Base-by-base conservation (phyloP, 257 asterid species). In the Forsythia viridissima region DNA sequence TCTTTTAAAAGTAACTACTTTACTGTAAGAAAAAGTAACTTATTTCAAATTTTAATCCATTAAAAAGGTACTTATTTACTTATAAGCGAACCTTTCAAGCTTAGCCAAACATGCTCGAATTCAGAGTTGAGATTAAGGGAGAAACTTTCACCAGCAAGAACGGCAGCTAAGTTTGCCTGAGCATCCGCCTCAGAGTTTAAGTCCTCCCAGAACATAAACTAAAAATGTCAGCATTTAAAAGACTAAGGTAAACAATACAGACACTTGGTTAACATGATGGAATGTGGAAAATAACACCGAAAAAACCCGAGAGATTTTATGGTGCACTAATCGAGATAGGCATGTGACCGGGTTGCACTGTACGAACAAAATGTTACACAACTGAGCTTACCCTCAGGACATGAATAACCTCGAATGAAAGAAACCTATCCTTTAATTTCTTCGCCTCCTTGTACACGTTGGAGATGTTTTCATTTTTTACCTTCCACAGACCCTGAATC, bases 401-500 rank as follows among this genome's bases (percentile, higher is more conserved):
- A 66, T 92, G 97, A 72, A 84, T 81, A 79, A 94, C 90, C 80
- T 91, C 89, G 87, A 91, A 93, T 0, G 93, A 89, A n/a, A 71
- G 74, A 81, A 92, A 94, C 83, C 83, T 89, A 37, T 92, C 96
- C 92, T 89, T 94, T 88, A 94, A 81, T 75, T 85, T 89, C 76
- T 89, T 94, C 7, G 97, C 97, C 83, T 92, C 96, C 41, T 88
- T 90, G 36, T 52, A 91, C 87, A 90, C 82, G 84, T 80, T 39
- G 15, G 94, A 85, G 51, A 94, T 91, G 77, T 92, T 91, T 75
- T 89, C 93, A 85, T 91, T 92, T 88, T 90, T 94, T 71, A 93
- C 99, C 90, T 82, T 93, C 98, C 99, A 94, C 71, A 82, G 80
- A 79, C 97, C 98, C 80, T 93, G 97, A 78, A 94, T 86, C 98